phyloP scores from a whole-genome alignment of 139 green algal genomes.

The Chlamydomonas sp. region DNA sequence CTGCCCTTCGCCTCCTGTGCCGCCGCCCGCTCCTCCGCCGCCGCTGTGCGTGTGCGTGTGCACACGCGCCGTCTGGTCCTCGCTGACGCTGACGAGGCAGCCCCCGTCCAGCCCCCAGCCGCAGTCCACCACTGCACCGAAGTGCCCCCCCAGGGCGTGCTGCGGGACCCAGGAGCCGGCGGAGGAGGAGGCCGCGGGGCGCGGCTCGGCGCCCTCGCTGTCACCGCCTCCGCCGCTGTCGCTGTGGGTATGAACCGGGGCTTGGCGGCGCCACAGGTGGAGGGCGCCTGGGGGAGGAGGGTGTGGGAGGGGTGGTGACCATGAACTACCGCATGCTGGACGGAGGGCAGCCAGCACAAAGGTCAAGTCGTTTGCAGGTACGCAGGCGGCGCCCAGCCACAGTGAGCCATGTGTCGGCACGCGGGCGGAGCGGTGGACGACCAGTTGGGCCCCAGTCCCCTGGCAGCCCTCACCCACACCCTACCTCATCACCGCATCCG shows the following conservation, averaged over 20 bases:
- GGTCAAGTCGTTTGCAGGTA: background rate
- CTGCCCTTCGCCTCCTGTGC: background rate
- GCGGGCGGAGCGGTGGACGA: too few relatives aligned
- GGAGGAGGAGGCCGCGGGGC: background rate
- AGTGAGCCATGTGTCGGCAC: too few relatives aligned
- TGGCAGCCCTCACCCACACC: too few relatives aligned
- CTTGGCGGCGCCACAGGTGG: constrained; percentile 83
- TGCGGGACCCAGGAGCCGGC: constrained; percentile 70
- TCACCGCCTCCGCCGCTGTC: too few relatives aligned
- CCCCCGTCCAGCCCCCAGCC: constrained; percentile 75
- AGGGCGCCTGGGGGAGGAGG: constrained; percentile 72
- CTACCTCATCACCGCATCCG: too few relatives aligned
- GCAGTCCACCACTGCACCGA: constrained; percentile 78
- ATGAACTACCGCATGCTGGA: background rate
- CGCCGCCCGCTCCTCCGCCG: background rate
- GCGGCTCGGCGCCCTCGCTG: too few relatives aligned
- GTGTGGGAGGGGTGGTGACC: background rate
- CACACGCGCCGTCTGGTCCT: constrained; percentile 88
- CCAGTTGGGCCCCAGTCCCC: too few relatives aligned
- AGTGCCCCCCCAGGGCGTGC: constrained; percentile 86
- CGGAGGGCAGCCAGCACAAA: background rate
- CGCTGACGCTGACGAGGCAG: constrained; percentile 76
- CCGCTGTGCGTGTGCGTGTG: constrained; percentile 34
- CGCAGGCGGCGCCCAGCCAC: too few relatives aligned
- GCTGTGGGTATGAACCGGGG: too few relatives aligned